Percentiles rank a stretch among this genome's conserved stretches.
Evolutionary conservation across 2,329 filamentous ascomycete species (phyloP).

Genomic region (Penicillium sp.): DNA sequence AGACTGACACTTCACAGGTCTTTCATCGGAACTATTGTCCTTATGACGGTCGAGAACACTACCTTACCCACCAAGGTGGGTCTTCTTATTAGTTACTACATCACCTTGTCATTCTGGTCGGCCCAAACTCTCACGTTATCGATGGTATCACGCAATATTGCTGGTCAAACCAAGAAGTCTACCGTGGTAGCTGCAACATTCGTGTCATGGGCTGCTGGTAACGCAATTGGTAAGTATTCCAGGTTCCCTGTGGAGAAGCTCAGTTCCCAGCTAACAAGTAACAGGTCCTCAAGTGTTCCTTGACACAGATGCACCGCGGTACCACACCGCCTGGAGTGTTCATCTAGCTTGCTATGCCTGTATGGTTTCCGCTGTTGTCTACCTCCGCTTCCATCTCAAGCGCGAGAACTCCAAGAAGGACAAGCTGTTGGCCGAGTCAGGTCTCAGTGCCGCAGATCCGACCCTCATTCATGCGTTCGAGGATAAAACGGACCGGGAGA

Average conservation of each 20-base stretch:
- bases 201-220: constrained; percentile 60
- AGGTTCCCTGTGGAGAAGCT: neutral
- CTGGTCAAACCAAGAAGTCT: constrained; percentile 65
- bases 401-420: constrained; percentile 53
- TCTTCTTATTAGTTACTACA: constrained; percentile 65
- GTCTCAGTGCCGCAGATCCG: constrained; percentile 35
- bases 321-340: constrained; percentile 60
- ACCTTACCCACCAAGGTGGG: constrained; percentile 54
- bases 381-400: constrained; percentile 3
- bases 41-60: constrained; percentile 55
- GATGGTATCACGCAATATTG: constrained; percentile 61
- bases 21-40: constrained; percentile 61
- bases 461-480: constrained; percentile 50
- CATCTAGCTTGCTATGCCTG: constrained; percentile 61
- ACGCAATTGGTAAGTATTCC: constrained; percentile 49
- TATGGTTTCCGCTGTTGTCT: constrained; percentile 40
- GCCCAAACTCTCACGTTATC: constrained; percentile 59
- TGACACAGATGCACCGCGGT: constrained; percentile 52
- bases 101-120: constrained; percentile 69
- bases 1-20: constrained; percentile 39
- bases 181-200: constrained; percentile 62
- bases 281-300: constrained; percentile 56
- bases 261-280: neutral
- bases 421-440: constrained; percentile 36
- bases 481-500: constrained; percentile 56